Evolutionary conservation across 2,329 filamentous ascomycete species (phyloP).

Genomic region (Phoma sp.): DNA sequence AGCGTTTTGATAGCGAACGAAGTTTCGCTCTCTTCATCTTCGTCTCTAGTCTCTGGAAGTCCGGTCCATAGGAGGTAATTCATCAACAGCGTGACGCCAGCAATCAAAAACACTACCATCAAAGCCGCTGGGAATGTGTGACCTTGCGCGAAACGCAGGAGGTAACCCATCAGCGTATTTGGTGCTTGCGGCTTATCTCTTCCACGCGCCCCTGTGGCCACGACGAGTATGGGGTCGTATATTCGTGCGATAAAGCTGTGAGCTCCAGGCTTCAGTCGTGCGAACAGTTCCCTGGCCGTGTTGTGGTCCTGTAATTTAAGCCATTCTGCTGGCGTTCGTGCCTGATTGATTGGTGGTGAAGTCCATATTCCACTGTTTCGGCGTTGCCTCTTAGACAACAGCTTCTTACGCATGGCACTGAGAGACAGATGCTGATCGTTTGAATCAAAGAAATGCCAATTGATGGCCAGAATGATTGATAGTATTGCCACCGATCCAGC

Average conservation of each 20-base stretch:
- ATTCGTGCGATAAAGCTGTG: slow-evolving; percentile 76
- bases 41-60: slow-evolving; percentile 50
- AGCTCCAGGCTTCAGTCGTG: slow-evolving; percentile 73
- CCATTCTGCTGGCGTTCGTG: slow-evolving; percentile 78
- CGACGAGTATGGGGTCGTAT: slow-evolving; percentile 76
- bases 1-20: slow-evolving; percentile 67
- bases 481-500: slow-evolving; percentile 76
- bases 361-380: slow-evolving; percentile 26
- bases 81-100: slow-evolving; percentile 72
- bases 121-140: slow-evolving; percentile 73
- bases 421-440: slow-evolving; percentile 50
- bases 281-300: slow-evolving; percentile 76
- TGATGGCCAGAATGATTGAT: slow-evolving; percentile 73
- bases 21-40: slow-evolving; percentile 56
- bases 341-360: slow-evolving; percentile 71
- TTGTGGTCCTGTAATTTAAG: slow-evolving; percentile 78
- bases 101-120: slow-evolving; percentile 66
- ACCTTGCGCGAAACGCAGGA: slow-evolving; percentile 59
- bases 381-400: slow-evolving; percentile 30
- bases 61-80: slow-evolving; percentile 76
- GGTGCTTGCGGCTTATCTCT: slow-evolving; percentile 58
- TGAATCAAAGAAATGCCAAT: slow-evolving; percentile 77
- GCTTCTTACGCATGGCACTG: slow-evolving; percentile 24
- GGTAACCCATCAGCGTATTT: slow-evolving; percentile 60
- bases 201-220: slow-evolving; percentile 71